phyloP scores from a whole-genome alignment of 768 basidiomycete species.

The Suillus bovinus region DNA sequence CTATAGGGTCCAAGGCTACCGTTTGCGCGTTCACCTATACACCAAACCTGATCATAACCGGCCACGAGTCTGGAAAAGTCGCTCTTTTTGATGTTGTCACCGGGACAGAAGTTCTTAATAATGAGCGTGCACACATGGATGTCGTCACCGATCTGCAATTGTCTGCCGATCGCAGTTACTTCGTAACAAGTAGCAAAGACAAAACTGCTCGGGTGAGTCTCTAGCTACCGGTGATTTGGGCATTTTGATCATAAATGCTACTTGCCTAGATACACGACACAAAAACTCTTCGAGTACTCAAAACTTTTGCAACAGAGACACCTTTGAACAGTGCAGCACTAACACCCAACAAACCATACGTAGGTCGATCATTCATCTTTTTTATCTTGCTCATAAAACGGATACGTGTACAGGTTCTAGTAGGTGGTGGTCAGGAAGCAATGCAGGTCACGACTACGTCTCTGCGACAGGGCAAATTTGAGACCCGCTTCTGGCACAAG shows the following conservation, averaged over 20 bases:
- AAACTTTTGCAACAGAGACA: slow-evolving; percentile 91
- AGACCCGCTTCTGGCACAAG: slow-evolving; percentile 98
- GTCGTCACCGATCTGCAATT: slow-evolving; percentile 92
- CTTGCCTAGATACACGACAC: slow-evolving; percentile 76
- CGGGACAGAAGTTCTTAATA: slow-evolving; percentile 79
- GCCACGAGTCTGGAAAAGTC: slow-evolving; percentile 95
- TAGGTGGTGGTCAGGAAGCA: slow-evolving; percentile 98
- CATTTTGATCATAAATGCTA: not conserved
- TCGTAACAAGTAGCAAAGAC: slow-evolving; percentile 95
- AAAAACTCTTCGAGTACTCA: slow-evolving; percentile 85
- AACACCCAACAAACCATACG: slow-evolving; percentile 82
- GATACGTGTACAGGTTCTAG: slow-evolving; percentile 56
- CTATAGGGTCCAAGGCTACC: slow-evolving; percentile 93
- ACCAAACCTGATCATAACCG: slow-evolving; percentile 82
- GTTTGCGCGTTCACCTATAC: slow-evolving; percentile 88
- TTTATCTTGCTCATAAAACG: not conserved
- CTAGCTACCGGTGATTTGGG: not conserved
- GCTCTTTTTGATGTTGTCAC: slow-evolving; percentile 87
- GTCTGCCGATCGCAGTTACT: slow-evolving; percentile 88
- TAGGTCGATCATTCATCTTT: slow-evolving; percentile 32
- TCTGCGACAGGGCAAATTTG: slow-evolving; percentile 93
- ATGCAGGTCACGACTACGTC: slow-evolving; percentile 97
- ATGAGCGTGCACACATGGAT: slow-evolving; percentile 88
- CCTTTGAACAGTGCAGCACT: slow-evolving; percentile 93
- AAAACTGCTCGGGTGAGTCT: slow-evolving; percentile 81